Evolutionary conservation across 768 basidiomycete species (phyloP).

Genomic region (Auriscalpium vulgare): DNA sequence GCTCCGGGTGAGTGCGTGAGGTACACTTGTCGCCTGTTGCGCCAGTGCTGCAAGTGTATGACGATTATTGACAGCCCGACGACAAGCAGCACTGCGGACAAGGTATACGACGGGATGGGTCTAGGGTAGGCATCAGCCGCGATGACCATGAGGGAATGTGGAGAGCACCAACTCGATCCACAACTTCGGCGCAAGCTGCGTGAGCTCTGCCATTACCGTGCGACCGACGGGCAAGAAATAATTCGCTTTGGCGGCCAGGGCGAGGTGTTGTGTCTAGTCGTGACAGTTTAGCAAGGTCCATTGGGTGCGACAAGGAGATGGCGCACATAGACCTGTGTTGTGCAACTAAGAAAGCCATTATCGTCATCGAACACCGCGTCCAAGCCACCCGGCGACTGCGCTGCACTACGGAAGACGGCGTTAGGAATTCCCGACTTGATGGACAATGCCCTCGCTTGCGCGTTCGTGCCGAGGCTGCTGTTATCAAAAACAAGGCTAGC

Average conservation of each 20-base stretch:
- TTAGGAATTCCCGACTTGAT: constrained; percentile 48
- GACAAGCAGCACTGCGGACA: constrained; percentile 41
- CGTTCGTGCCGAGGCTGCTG: constrained; percentile 30
- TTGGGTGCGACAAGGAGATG: neutral
- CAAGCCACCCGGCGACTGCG: constrained; percentile 31
- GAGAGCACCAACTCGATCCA: constrained; percentile 47
- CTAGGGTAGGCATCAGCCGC: constrained; percentile 24
- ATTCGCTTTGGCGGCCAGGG: constrained; percentile 46
- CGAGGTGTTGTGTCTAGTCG: constrained; percentile 47
- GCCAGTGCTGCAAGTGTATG: constrained; percentile 37
- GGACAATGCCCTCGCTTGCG: constrained; percentile 42
- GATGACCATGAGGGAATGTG: neutral
- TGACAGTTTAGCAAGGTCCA: neutral
- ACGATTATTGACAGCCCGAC: constrained; percentile 39
- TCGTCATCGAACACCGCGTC: constrained; percentile 38
- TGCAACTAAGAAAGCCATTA: constrained; percentile 47
- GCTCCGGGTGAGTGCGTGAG: constrained; percentile 9
- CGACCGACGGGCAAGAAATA: constrained; percentile 43
- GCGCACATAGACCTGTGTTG: constrained; percentile 44
- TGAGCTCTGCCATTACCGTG: constrained; percentile 32
- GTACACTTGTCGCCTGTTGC: constrained; percentile 3
- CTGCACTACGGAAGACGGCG: constrained; percentile 49
- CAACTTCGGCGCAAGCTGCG: constrained; percentile 40
- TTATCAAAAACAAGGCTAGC: constrained; percentile 11
- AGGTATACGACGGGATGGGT: constrained; percentile 42